These are phyloP conservation scores for Penicillium alfredii DNA, from an alignment of 495 filamentous ascomycete genomes.

Conservation along the genomic window DNA sequence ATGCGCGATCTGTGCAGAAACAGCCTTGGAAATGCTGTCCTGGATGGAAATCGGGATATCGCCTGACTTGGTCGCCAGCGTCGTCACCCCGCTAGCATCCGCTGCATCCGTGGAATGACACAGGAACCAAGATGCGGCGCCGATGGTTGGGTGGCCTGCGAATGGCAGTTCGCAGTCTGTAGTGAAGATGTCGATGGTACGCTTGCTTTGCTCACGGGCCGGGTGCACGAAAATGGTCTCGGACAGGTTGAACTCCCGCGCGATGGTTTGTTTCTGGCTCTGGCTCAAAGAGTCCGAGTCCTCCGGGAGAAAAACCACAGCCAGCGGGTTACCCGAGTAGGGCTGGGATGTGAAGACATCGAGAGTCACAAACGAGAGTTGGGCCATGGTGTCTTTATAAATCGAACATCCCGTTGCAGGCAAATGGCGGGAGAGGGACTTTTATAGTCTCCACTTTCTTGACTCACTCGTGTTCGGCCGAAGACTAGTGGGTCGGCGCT, in stretches of 20 bases:
- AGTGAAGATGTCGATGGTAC: constrained; percentile 69
- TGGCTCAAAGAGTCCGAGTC: constrained; percentile 24
- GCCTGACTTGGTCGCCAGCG: constrained; percentile 59
- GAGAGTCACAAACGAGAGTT: constrained; percentile 32
- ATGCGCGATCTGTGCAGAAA: constrained; percentile 57
- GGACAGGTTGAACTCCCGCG: constrained; percentile 77
- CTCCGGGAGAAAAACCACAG: constrained; percentile 37
- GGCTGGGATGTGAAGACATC: constrained; percentile 41
- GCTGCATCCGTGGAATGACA: constrained; percentile 28
- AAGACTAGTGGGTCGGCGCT: too few relatives aligned
- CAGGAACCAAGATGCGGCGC: constrained; percentile 52
- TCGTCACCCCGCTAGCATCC: constrained; percentile 24
- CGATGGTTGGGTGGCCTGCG: constrained; percentile 75
- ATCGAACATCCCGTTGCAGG: too few relatives aligned
- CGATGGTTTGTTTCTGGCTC: constrained; percentile 47
- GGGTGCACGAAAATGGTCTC: constrained; percentile 75
- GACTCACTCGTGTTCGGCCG: too few relatives aligned
- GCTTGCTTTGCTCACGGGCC: constrained; percentile 11
- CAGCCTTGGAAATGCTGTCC: constrained; percentile 14
- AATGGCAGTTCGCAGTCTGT: constrained; percentile 58
- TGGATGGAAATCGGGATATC: constrained; percentile 43
- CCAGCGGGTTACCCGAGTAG: constrained; percentile 37
- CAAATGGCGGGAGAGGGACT: too few relatives aligned
- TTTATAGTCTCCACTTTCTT: constrained; percentile 10
- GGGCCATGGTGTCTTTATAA: constrained; percentile 16